Base-by-base conservation (phyloP, 1,139 yeast genomes). In the Arxiozyma slooffiae region DNA sequence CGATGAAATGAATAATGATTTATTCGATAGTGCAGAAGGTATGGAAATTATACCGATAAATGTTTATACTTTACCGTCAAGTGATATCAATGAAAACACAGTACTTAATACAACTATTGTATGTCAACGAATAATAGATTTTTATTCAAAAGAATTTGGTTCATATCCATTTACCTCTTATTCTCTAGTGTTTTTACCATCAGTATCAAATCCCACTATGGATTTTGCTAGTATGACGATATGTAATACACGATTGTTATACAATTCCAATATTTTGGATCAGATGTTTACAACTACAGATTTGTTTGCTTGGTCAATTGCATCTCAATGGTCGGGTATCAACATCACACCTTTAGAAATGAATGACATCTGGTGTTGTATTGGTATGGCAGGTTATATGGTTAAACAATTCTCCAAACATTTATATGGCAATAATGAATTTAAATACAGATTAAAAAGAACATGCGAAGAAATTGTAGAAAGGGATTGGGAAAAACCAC, bases 291-390 rank as follows among this genome's bases (percentile, higher is more conserved):
- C 79, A 0, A 76, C 81, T 1, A 86, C 96, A 0, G 89, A 86
- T 54, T 65, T 72, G 0, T 64, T 92, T 8, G 76, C 92, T 1
- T 78, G 80, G 52, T 80, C 88, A 0, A 68, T 94, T 38, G 86
- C 98, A 0, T 76, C 80, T 7, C 98, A 94, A 64, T 94, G 97
- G 96, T 79, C 95, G 1, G 97, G 97, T 8, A 83, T 94, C 39
- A 88, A 88, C 64, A 87, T 94, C 34, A 83, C 88, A 0, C 96
- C 98, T 0, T 79, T 78, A 53, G 76, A 82, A 0, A 79, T 83
- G 66, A 81, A 85, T 59, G 97, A 92, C 66, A 61, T 86, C n/a
- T 94, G 99, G 98, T 80, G 92, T 55, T 85, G 92, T 1, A 70
- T 85, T 36, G 98, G 97, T 4, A 82, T 94, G 52, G 79, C 96